Evolutionary conservation across 2,329 filamentous ascomycete species (phyloP), one percentile per base, ranked within the genome.

Genomic region (Geosmithia putterillii): DNA sequence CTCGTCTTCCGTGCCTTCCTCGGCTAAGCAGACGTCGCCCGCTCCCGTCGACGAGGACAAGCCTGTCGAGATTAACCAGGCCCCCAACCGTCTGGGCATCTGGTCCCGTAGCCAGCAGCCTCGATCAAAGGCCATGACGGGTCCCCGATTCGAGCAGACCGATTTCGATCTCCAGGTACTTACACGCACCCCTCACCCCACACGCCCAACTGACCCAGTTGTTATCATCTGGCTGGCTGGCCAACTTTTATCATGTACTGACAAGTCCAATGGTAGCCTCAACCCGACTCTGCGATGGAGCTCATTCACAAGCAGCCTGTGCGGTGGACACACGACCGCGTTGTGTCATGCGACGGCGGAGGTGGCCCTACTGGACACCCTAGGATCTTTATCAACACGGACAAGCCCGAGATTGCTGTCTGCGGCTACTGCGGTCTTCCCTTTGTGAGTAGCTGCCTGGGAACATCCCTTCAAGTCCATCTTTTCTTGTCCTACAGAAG

Each of bases 241-340:
- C 28, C 28, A 12, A 9, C 10, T 32, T 12, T 19, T 10, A 14
- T 19, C 7, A 37, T 10, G 37, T 47, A 44, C 57, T 66, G 51
- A 67, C 49, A 54, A 38, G 42, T 41, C 41, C 19, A 42, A 47
- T n/a, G n/a, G 48, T 59, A 96, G 92, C 92, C 92, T 50, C 84
- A 83, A 69, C 84, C 92, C 23, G 74, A 81, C 57, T 83, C 92
- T 25, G 92, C 92, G 48, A 98, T 98, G 57, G 86, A 94, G 53
- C 78, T 98, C 62, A 89, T 96, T 57, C 92, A 98, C 74, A 82
- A 89, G 71, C 84, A 95, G 65, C 90, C 89, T 18, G 92, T 98
- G 32, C 76, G 79, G 62, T 98, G 92, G 90, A 86, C 82, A 46
- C 82, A 95, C 60, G 76, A 86, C 50, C 77, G 81, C 48, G 65